A percentile compares a stretch with the other conserved stretches of the same genome.
Evolutionary conservation across 208 protist genomes (phyloP).

Genomic region (Trypanosoma avium): DNA sequence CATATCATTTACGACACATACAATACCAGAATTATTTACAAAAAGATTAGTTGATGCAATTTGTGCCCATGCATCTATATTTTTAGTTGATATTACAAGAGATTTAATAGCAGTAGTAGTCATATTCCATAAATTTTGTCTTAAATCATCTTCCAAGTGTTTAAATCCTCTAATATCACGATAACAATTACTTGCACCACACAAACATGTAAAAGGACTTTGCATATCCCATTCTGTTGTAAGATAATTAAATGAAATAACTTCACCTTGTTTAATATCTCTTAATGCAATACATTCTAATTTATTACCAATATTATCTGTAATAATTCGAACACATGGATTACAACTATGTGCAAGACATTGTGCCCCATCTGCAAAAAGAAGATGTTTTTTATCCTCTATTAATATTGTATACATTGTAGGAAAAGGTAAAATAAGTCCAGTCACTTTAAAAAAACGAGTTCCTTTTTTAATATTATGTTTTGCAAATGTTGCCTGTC

Average conservation of each 20-base stretch:
- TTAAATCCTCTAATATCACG: slow-evolving; percentile 74
- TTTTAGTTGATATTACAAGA: slow-evolving; percentile 24
- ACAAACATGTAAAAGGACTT: slow-evolving; percentile 76
- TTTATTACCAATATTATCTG: slow-evolving; percentile 46
- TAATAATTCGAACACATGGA: slow-evolving; percentile 81
- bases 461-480: slow-evolving; percentile 49
- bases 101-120: slow-evolving; percentile 67
- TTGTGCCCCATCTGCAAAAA: slow-evolving; percentile 83
- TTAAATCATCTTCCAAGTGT: slow-evolving; percentile 43
- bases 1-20: slow-evolving; percentile 52
- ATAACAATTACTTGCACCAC: slow-evolving; percentile 51
- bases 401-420: slow-evolving; percentile 86
- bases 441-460: slow-evolving; percentile 69
- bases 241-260: slow-evolving; percentile 90
- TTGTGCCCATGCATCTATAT: slow-evolving; percentile 43
- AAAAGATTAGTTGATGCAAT: slow-evolving; percentile 49
- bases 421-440: slow-evolving; percentile 76
- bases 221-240: slow-evolving; percentile 91
- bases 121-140: slow-evolving; percentile 74
- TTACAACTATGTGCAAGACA: slow-evolving; percentile 86
- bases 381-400: slow-evolving; percentile 58
- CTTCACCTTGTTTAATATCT: slow-evolving; percentile 62
- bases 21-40: slow-evolving; percentile 43
- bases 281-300: slow-evolving; percentile 77
- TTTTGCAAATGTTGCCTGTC: slow-evolving; percentile 81